These are phyloP conservation scores for Martiniozyma abietophila DNA, from an alignment of 805 yeast genomes.

Conservation along the genomic window DNA sequence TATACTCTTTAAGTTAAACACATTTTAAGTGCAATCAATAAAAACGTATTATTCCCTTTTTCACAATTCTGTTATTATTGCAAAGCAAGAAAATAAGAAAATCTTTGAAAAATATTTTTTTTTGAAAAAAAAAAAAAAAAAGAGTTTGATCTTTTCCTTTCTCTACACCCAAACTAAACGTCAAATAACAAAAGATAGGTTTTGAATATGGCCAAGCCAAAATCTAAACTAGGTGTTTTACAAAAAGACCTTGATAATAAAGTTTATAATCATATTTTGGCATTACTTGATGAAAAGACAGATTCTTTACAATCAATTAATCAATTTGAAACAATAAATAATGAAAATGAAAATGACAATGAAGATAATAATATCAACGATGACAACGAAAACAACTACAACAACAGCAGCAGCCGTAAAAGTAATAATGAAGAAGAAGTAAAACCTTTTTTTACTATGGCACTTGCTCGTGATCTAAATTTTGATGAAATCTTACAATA, in stretches of 20 bases:
- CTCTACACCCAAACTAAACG: no score
- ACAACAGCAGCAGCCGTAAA: not conserved
- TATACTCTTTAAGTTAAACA: no score
- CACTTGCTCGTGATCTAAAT: conserved; percentile 52
- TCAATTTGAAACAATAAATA: conserved; percentile 13
- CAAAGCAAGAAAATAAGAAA: no score
- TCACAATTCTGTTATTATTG: no score
- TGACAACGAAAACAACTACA: not conserved
- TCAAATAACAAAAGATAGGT: no score
- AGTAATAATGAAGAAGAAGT: conserved; percentile 18
- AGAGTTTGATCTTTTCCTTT: no score
- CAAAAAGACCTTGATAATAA: conserved; percentile 42
- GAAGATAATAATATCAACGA: not conserved
- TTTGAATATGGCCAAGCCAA: conserved; percentile 9
- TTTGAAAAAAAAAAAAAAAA: no score
- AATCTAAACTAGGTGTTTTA: conserved; percentile 16
- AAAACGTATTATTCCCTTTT: no score
- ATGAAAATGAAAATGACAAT: not conserved
- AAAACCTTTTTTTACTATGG: conserved; percentile 32
- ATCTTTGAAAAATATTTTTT: no score
- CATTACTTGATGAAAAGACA: conserved; percentile 52
- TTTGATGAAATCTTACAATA: conserved; percentile 43
- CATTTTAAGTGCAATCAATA: no score
- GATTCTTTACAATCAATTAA: conserved; percentile 25
- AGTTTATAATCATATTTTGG: conserved; percentile 44